Conservation (phyloP, 2,329 filamentous ascomycete genomes). For the Clarireedia sp. region DNA sequence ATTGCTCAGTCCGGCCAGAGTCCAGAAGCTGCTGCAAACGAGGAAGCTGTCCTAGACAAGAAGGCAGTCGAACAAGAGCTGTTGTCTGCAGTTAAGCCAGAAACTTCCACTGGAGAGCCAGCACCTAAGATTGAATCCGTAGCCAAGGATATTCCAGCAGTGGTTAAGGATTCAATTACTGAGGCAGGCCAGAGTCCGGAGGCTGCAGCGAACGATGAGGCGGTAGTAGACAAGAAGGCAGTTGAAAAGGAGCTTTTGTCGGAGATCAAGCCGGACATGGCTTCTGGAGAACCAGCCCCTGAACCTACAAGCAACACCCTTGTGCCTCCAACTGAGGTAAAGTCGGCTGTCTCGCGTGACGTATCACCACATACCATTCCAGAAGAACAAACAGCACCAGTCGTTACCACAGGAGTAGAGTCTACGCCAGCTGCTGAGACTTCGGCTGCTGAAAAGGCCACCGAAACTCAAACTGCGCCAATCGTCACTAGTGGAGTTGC, state of each 20-base stretch:
- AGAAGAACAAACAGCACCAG: conserved; percentile 17
- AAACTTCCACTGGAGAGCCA: conserved; percentile 25
- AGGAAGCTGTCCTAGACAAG: conserved; percentile 67
- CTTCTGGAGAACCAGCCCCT: conserved; percentile 26
- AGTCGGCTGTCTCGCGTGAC: conserved; percentile 15
- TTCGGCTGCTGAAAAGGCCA: conserved; percentile 19
- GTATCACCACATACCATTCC: conserved; percentile 24
- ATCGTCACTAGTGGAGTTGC: conserved; percentile 22
- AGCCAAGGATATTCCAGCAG: conserved; percentile 43
- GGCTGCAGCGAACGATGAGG: conserved; percentile 59
- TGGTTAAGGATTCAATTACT: conserved; percentile 50
- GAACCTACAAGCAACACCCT: background rate
- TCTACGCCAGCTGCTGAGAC: conserved; percentile 17
- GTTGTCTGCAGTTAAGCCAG: conserved; percentile 51
- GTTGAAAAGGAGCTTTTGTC: conserved; percentile 67
- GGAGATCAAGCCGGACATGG: conserved; percentile 43
- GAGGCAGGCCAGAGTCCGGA: conserved; percentile 58
- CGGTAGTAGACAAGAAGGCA: conserved; percentile 65
- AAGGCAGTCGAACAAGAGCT: conserved; percentile 66
- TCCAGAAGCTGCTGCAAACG: conserved; percentile 65
- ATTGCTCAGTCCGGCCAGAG: conserved; percentile 48
- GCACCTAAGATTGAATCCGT: conserved; percentile 30
- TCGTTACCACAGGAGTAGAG: conserved; percentile 21
- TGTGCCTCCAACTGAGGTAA: background rate
- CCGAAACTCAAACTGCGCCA: conserved; percentile 18